A percentile compares a stretch with the other conserved stretches of the same genome.
phyloP scores from a whole-genome alignment of 768 basidiomycete species.

The Boletus vermiculosoides region DNA sequence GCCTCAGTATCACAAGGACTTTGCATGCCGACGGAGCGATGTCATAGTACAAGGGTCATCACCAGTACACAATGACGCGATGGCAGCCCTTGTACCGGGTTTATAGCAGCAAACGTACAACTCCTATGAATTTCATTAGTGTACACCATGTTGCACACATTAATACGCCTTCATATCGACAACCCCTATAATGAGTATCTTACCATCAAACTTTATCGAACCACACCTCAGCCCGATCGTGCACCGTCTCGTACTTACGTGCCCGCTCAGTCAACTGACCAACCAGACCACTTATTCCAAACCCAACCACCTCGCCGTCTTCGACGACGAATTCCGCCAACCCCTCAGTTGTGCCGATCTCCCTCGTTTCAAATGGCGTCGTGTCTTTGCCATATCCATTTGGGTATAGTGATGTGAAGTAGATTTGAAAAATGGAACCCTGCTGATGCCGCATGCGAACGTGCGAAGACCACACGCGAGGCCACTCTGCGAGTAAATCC shows the following conservation, averaged over 20 bases:
- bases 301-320: constrained; percentile 30
- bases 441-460: constrained; percentile 27
- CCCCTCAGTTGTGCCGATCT: background rate
- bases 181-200: background rate
- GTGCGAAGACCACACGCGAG: constrained; percentile 39
- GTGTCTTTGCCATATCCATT: constrained; percentile 38
- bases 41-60: background rate
- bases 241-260: constrained; percentile 19
- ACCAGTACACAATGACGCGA: background rate
- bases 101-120: background rate
- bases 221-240: constrained; percentile 33
- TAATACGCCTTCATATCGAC: background rate
- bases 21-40: too few species aligned
- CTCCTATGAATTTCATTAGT: background rate
- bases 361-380: constrained; percentile 31
- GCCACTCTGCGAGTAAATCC: constrained; percentile 34
- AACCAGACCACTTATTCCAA: constrained; percentile 23
- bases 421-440: constrained; percentile 21
- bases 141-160: background rate
- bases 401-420: constrained; percentile 32
- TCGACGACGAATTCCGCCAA: constrained; percentile 26
- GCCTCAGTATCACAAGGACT: background rate
- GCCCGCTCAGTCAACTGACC: constrained; percentile 20
- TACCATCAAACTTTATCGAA: constrained; percentile 24
- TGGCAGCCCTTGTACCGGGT: background rate